Base-by-base conservation (phyloP, 2,329 filamentous ascomycete genomes). In the Aspergillus quadrilineatus region DNA sequence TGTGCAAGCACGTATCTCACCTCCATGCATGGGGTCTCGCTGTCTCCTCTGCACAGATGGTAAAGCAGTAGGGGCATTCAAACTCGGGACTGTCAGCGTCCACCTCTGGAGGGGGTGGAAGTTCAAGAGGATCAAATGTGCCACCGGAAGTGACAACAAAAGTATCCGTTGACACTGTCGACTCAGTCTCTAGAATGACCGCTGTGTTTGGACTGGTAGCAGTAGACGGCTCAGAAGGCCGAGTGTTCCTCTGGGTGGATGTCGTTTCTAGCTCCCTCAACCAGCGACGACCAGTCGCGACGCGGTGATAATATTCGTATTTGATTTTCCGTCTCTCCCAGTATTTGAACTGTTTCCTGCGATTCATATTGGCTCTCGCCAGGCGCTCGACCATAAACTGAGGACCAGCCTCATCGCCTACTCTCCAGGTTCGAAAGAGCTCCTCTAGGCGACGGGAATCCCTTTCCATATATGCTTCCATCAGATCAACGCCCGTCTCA, bases 271-370 rank as follows among this genome's bases (percentile, higher is more conserved):
- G 5, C 34, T 37, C 34, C 34, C 34, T 14, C 34, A 37, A 12
- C 22, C 22, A 22, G 22, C 22, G 46, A 17, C 26, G 15, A 10
- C 12, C 30, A 22, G 6, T 37, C 8, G 30, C 46, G 4, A 15
- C 28, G 10, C 6, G 36, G 15, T 22, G 22, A 3, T 41, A 6
- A 7, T 41, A 15, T 3, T 42, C 14, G 12, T 29, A 32, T 28
- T 50, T 41, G 4, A 22, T 36, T 22, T 41, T 42, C 5, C 47
- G 36, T 1, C 49, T 42, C 7, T 32, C 28, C 52, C 52, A 55
- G 17, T 55, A 55, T 44, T 36, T 42, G 28, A 55, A 55, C 26
- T 49, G 52, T 8, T 55, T 36, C 14, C 52, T 43, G 10, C 52
- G 44, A 4, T 9, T 36, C 9, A 37, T 47, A 17, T 55, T 55